A percentile compares a stretch with the other conserved stretches of the same genome.
phyloP scores from a whole-genome alignment of 1,284 basidiomycete species.

The Violaceomyces palustris region DNA sequence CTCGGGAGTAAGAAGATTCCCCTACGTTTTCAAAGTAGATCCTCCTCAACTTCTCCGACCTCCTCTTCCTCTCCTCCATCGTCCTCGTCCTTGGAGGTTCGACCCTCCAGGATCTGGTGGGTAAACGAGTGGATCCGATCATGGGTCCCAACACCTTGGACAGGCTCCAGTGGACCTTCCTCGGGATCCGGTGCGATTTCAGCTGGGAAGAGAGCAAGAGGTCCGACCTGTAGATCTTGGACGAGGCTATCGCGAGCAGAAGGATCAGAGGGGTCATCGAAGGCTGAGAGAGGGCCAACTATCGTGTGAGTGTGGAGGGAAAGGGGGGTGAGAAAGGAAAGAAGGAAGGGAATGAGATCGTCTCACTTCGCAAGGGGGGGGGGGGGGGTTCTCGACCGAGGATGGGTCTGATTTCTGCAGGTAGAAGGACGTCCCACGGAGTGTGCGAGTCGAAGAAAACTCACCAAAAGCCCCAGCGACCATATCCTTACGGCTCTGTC shows the following conservation, averaged over 20 bases:
- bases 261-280: neutral
- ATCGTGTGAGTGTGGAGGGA: too few relatives aligned
- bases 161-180: slow-evolving; percentile 4
- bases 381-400: too few relatives aligned
- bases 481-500: too few relatives aligned
- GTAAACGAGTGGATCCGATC: slow-evolving; percentile 8
- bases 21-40: too few relatives aligned
- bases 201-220: neutral
- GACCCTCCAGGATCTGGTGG: slow-evolving; percentile 11
- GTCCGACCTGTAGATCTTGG: slow-evolving; percentile 8
- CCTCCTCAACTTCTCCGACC: neutral
- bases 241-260: slow-evolving; percentile 3
- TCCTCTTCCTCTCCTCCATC: slow-evolving; percentile 8
- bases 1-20: too few relatives aligned
- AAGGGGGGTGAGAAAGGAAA: too few relatives aligned
- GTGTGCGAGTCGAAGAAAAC: too few relatives aligned
- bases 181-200: slow-evolving; percentile 8
- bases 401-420: too few relatives aligned
- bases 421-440: too few relatives aligned
- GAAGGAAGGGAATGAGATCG: too few relatives aligned
- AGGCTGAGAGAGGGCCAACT: slow-evolving; percentile 11
- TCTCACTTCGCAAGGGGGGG: too few relatives aligned
- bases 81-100: slow-evolving; percentile 8
- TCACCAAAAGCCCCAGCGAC: too few relatives aligned
- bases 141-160: slow-evolving; percentile 1